Base-by-base conservation (phyloP, 345 rosid species). In the Rhizophora mangle region DNA sequence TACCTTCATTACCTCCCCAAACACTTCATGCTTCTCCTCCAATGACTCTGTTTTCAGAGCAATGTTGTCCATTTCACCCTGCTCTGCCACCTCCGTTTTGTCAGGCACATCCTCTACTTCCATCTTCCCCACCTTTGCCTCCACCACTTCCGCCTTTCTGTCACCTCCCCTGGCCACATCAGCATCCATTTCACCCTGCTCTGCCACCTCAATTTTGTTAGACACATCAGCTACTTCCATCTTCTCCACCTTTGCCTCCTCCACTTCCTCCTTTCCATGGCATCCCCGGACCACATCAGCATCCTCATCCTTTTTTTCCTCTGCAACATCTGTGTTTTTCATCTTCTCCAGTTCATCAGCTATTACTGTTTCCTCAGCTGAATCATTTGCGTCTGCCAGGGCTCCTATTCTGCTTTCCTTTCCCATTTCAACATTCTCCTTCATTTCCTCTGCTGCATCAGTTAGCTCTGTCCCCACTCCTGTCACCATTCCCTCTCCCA, bases 121-220 rank as follows among this genome's bases (percentile, higher is more conserved):
- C 22, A n/a, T 43, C 31, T 16, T 57, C 34, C 36, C 15, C 36
- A 27, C 63, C 32, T 69, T 31, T 8, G 32, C 78, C 60, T 70
- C 82, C 64, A 75, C 85, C 21, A 16, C 72, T 27, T 29, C 76
- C 55, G 67, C 69, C 62, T 63, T 78, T 32, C 60, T 55, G 34
- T 64, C 80, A 31, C 2, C 24, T 57, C 79, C 80, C 84, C 60
- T 74, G 6, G 65, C 55, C 5, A 3, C 16, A 11, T 30, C 46
- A 69, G 59, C 19, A 29, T 22, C 43, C 19, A 34, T 34, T 34
- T 39, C 65, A 26, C 26, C 32, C 27, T 49, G 49, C 63, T 22
- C 5, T n/a, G 31, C 58, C 47, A 24, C 59, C n/a, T 69, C 60
- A 19, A 16, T 56, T 56, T 27, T 27, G 2, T 24, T 19, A 8